Evolutionary conservation across 495 filamentous ascomycete genomes (phyloP), one percentile per base, ranked within the genome.

Genomic region (Penicillium salamii): DNA sequence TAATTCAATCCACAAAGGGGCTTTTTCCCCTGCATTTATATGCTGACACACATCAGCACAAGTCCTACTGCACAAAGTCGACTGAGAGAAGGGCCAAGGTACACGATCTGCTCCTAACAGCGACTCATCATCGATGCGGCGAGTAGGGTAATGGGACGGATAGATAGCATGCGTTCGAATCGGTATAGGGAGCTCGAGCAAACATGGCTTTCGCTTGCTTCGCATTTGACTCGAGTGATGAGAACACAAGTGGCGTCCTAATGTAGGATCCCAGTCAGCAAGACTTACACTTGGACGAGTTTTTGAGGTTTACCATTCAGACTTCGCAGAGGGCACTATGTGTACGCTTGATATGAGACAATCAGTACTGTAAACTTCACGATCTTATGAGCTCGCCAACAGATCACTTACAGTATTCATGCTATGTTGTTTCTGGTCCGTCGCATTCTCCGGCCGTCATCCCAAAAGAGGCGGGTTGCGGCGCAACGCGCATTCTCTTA

Each of bases 321-420:
- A 1, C 5, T 40, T 24, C 20, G 20, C 20, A 40, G n/a, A 17
- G 15, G 3, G 23, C 15, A 15, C 38, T 11, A 20, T 41, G n/a
- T n/a, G n/a, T n/a, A n/a, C n/a, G n/a, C n/a, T n/a, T 41, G 13
- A 41, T 20, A 41, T 21, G n/a, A 26, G 6, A 39, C 36, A 20
- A 23, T 39, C 19, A 39, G n/a, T n/a, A n/a, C n/a, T n/a, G 13
- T 39, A 20, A 39, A 20, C 36, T 21, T 39, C 18, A 21, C 26
- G 23, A 13, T 9, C 23, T 15, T 41, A 41, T 41, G n/a, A n/a
- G 20, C 24, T 41, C 24, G 20, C 21, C 20, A 29, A 20, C 1
- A 41, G 38, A 41, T 41, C 4, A 41, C 38, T 41, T 41, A 41
- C 23, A 41, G 26, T 41, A 8, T 39, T 39, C 1, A 21, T 42